Percentiles rank a stretch among this genome's conserved stretches.
These are phyloP conservation scores for Chiua virens DNA, from an alignment of 768 basidiomycete species.

Conservation along the genomic window DNA sequence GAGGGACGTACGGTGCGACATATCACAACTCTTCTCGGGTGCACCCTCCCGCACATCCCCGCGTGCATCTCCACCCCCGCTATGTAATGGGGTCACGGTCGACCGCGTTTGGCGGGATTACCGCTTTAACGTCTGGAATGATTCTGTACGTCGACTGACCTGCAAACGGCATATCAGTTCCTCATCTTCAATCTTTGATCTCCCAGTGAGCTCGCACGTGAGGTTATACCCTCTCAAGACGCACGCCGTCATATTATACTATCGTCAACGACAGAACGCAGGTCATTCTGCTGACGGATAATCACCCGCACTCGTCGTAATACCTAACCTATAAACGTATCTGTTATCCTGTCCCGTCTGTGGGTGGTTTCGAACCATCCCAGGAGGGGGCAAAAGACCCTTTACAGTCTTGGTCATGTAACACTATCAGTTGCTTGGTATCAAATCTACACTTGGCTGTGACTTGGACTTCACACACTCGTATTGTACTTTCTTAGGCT, in stretches of 20 bases:
- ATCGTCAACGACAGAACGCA: conserved; percentile 26
- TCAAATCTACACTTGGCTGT: conserved; percentile 10
- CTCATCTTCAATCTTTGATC: conserved; percentile 7
- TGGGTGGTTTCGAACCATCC: conserved; percentile 1
- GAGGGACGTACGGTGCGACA: conserved; percentile 60
- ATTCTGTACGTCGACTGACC: conserved; percentile 34
- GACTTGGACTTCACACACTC: conserved; percentile 5
- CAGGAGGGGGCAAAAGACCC: conserved; percentile 13
- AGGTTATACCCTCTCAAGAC: conserved; percentile 26
- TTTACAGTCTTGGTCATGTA: conserved; percentile 29
- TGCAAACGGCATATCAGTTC: background rate
- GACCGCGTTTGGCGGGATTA: conserved; percentile 69
- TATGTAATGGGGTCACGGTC: conserved; percentile 56
- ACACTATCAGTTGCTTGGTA: conserved; percentile 24
- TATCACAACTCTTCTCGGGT: conserved; percentile 58
- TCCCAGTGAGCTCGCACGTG: conserved; percentile 19
- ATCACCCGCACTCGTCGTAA: conserved; percentile 29
- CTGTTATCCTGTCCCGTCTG: conserved; percentile 18
- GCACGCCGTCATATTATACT: conserved; percentile 27
- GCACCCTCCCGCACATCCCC: conserved; percentile 31
- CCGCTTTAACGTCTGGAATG: conserved; percentile 63
- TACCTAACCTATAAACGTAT: conserved; percentile 32
- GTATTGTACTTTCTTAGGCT: conserved; percentile 13
- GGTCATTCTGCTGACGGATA: conserved; percentile 31
- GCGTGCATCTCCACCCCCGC: conserved; percentile 35